Conservation (phyloP, 257 asterid genomes). For the Solanum sitiens region DNA sequence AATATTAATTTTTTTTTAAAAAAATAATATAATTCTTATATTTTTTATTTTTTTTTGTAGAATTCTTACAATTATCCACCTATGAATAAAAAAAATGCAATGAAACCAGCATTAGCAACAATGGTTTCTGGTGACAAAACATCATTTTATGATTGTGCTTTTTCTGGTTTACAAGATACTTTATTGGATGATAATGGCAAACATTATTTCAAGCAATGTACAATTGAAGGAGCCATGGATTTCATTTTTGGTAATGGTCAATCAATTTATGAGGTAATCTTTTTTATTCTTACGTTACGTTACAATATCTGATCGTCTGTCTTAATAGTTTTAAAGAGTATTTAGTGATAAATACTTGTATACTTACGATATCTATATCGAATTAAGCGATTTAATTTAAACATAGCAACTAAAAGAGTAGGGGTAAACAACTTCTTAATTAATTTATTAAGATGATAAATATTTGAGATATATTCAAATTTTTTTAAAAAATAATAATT, state of each 20-base stretch:
- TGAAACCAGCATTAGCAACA: conserved; percentile 30
- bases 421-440: neutral
- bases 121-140: conserved; percentile 35
- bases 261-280: conserved; percentile 41
- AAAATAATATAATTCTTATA: neutral
- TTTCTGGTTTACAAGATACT: conserved; percentile 42
- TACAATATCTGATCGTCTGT: neutral
- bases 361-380: neutral
- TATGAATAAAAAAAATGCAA: neutral
- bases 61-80: conserved; percentile 43
- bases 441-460: neutral
- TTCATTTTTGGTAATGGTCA: conserved; percentile 46
- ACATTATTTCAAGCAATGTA: conserved; percentile 37
- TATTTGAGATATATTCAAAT: neutral
- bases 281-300: neutral
- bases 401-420: neutral
- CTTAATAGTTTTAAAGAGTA: neutral
- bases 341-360: neutral
- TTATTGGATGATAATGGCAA: conserved; percentile 35
- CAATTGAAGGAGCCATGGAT: conserved; percentile 41
- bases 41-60: neutral
- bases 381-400: neutral
- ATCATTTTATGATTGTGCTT: conserved; percentile 27
- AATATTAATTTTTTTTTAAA: neutral
- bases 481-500: neutral